Evolutionary conservation across 2,329 filamentous ascomycete genomes (phyloP), one percentile per base, ranked within the genome.

Genomic region (Alternaria arborescens): DNA sequence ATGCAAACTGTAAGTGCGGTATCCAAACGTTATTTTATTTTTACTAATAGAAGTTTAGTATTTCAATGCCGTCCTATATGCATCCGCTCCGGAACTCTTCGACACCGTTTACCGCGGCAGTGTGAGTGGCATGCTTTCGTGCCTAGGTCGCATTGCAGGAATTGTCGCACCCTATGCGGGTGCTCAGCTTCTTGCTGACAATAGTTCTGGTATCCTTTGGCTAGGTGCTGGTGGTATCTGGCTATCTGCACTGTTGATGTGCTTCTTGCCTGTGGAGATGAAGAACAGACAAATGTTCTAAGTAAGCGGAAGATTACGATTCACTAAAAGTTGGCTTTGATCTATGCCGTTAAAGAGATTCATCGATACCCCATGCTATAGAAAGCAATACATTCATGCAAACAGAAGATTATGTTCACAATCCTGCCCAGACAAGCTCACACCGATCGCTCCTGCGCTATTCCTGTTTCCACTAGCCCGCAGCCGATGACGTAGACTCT

Each of bases 191-290:
- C 64, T 74, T 11, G 62, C 57, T 4, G 30, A 56, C 3, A n/a
- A 66, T 12, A 72, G 70, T 40, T 70, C 69, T 3, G 71, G 71
- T 3, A 74, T 74, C 34, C 60, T 74, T 3, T 74, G 71, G 71
- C 52, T 74, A 5, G 71, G 71, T 8, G 71, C 71, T 16, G 71
- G 71, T 36, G 71, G 71, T 16, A 74, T 74, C 20, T 74, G 71
- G 71, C 60, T 74, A 7, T 69, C 71, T 14, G 69, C 71, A 8
- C 41, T 74, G 16, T 52, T 68, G 16, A 73, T 74, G 71, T 68
- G 71, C 12, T 73, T 73, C 56, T 38, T 74, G 54, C 71, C 71
- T 1, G 71, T 74, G 11, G 71, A 74, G 55, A 74, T 74, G 71
- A 69, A 62, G 54, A 69, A 71, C 43, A 62, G 71, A 54, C 71